Evolutionary conservation across 257 asterid genomes (phyloP).

Genomic region (Cordia subcordata): DNA sequence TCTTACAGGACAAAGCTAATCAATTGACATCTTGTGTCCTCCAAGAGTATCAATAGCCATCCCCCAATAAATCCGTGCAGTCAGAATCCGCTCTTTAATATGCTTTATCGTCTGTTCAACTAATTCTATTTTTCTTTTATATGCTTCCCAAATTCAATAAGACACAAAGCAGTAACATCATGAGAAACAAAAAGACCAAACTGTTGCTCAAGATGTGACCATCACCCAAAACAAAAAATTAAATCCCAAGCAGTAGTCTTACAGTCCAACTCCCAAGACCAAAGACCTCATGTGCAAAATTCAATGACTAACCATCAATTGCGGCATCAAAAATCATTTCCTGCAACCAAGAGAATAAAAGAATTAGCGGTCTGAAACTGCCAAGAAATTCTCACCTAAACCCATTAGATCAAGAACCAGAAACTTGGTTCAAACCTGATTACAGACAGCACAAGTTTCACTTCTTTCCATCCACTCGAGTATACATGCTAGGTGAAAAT

Average conservation of each 20-base stretch:
- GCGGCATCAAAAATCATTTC: conserved; percentile 63
- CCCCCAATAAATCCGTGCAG: background rate
- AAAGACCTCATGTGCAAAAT: conserved; percentile 7
- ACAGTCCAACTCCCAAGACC: conserved; percentile 10
- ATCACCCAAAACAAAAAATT: conserved; percentile 17
- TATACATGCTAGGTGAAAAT: conserved; percentile 85
- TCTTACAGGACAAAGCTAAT: background rate
- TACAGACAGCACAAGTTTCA: conserved; percentile 83
- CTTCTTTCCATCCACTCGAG: conserved; percentile 99
- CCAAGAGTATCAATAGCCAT: background rate
- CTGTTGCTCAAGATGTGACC: conserved; percentile 16
- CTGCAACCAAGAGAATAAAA: conserved; percentile 35
- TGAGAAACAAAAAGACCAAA: conserved; percentile 19
- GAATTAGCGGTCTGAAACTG: background rate
- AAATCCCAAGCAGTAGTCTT: conserved; percentile 8
- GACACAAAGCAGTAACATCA: conserved; percentile 21
- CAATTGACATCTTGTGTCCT: background rate
- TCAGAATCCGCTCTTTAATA: background rate
- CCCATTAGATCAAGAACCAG: background rate
- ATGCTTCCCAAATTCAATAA: conserved; percentile 13
- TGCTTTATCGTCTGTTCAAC: too few species aligned
- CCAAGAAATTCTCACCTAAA: background rate
- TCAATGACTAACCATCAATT: conserved; percentile 30
- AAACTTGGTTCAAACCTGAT: conserved; percentile 47
- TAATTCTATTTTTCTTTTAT: background rate